A percentile compares a stretch with the other conserved stretches of the same genome.
Conservation (phyloP, 2,329 filamentous ascomycete species). For the Fusarium vanettenii region DNA sequence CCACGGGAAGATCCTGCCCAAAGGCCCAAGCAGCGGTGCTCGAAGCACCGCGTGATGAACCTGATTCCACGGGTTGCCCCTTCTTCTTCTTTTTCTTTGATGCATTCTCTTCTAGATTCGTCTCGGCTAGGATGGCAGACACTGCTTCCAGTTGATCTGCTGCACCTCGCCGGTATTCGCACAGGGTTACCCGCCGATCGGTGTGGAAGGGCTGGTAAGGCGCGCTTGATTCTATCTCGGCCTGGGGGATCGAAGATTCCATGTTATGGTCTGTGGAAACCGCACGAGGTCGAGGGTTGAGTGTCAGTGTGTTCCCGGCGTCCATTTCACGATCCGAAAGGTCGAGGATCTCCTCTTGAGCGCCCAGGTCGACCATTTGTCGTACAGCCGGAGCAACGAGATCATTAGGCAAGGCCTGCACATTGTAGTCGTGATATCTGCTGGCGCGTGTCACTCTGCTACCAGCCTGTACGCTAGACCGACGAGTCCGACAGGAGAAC, state of each 20-base stretch:
- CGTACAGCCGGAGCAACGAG: constrained; percentile 67
- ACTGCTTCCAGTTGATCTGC: constrained; percentile 51
- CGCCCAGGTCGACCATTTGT: constrained; percentile 61
- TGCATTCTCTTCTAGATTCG: constrained; percentile 54
- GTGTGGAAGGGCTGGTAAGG: constrained; percentile 97
- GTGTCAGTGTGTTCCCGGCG: constrained; percentile 64
- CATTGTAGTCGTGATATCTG: constrained; percentile 74
- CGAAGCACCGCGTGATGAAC: constrained; percentile 26
- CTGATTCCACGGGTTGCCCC: constrained; percentile 41
- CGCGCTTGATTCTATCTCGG: constrained; percentile 94
- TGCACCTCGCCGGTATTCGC: constrained; percentile 64
- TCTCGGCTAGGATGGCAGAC: constrained; percentile 55
- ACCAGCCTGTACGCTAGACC: constrained; percentile 64
- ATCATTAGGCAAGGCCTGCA: constrained; percentile 72
- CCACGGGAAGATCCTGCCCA: constrained; percentile 64
- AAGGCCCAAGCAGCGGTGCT: constrained; percentile 65
- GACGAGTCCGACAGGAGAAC: constrained; percentile 70
- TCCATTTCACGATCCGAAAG: constrained; percentile 65
- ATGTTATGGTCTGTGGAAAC: constrained; percentile 56
- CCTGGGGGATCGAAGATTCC: constrained; percentile 76
- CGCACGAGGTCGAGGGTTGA: constrained; percentile 54
- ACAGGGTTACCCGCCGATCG: constrained; percentile 84
- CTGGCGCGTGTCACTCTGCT: constrained; percentile 65
- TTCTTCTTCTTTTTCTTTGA: constrained; percentile 53
- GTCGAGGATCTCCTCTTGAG: constrained; percentile 67